phyloP scores from a whole-genome alignment of 2,329 filamentous ascomycete species.

The Microsporum audouinii region DNA sequence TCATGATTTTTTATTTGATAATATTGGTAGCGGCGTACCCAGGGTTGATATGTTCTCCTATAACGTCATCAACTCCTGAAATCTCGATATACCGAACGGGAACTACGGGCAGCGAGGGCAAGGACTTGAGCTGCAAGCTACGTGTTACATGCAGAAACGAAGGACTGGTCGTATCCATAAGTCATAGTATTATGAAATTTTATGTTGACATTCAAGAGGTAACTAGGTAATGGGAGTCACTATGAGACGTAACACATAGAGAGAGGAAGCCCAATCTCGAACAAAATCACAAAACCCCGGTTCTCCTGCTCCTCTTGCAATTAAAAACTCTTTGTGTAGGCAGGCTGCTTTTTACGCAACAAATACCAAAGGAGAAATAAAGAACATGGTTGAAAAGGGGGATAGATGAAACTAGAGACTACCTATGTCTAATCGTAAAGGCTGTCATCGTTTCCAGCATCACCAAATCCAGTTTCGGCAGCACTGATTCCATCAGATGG shows the following conservation, averaged over 20 bases:
- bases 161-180: not conserved
- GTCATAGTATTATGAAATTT: not conserved
- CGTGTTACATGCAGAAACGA: not conserved
- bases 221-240: not conserved
- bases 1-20: too few relatives aligned
- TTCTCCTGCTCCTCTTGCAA: not conserved
- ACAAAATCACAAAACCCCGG: not conserved
- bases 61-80: not conserved
- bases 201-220: not conserved
- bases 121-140: not conserved
- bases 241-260: not conserved
- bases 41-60: too few relatives aligned
- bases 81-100: not conserved
- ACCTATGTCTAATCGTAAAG: constrained; percentile 57
- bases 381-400: not conserved
- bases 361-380: not conserved
- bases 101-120: too few relatives aligned
- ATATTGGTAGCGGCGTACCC: too few relatives aligned
- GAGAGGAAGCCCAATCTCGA: not conserved
- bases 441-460: constrained; percentile 87
- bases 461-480: constrained; percentile 54
- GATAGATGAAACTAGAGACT: not conserved
- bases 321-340: not conserved
- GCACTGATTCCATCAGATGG: constrained; percentile 49
- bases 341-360: not conserved